A percentile compares a stretch with the other conserved stretches of the same genome.
phyloP scores from a whole-genome alignment of 2,329 filamentous ascomycete species.

The Exutisphaerella laricina region DNA sequence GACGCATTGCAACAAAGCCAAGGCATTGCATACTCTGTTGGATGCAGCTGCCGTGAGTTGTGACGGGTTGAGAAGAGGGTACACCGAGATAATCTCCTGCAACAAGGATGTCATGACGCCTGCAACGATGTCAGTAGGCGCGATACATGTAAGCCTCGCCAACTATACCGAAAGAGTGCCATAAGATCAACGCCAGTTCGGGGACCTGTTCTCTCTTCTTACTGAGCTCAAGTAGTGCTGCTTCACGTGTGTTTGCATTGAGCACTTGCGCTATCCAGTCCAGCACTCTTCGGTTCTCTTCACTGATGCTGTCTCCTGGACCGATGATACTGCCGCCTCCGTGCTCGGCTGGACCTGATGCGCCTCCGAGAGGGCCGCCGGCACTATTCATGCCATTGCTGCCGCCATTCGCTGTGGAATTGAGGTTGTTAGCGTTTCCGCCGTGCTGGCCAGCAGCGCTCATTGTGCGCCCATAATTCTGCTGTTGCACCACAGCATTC shows the following conservation, averaged over 20 bases:
- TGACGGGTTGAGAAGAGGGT: conserved; percentile 91
- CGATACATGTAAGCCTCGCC: background rate
- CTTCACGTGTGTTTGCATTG: conserved; percentile 79
- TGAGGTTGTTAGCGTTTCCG: conserved; percentile 21
- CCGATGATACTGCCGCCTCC: conserved; percentile 30
- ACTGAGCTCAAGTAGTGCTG: conserved; percentile 87
- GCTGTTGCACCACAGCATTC: conserved; percentile 37
- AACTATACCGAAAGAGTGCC: conserved; percentile 90
- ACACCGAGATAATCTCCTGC: conserved; percentile 98
- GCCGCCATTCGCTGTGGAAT: conserved; percentile 22
- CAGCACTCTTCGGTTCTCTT: conserved; percentile 90
- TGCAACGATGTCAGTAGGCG: conserved; percentile 35
- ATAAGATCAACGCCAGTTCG: conserved; percentile 89
- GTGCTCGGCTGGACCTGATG: conserved; percentile 18
- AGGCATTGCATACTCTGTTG: conserved; percentile 94
- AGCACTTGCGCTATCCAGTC: conserved; percentile 88
- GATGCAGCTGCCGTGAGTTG: conserved; percentile 96
- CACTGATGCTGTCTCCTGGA: conserved; percentile 41
- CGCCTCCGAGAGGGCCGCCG: conserved; percentile 15
- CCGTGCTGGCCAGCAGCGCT: conserved; percentile 35
- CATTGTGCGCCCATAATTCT: conserved; percentile 29
- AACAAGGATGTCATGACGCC: conserved; percentile 97
- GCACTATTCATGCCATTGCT: conserved; percentile 23
- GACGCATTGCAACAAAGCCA: conserved; percentile 92
- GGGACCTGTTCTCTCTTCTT: conserved; percentile 99